Evolutionary conservation across 495 filamentous ascomycete genomes (phyloP).

Genomic region (Amphirosellinia nigrospora): DNA sequence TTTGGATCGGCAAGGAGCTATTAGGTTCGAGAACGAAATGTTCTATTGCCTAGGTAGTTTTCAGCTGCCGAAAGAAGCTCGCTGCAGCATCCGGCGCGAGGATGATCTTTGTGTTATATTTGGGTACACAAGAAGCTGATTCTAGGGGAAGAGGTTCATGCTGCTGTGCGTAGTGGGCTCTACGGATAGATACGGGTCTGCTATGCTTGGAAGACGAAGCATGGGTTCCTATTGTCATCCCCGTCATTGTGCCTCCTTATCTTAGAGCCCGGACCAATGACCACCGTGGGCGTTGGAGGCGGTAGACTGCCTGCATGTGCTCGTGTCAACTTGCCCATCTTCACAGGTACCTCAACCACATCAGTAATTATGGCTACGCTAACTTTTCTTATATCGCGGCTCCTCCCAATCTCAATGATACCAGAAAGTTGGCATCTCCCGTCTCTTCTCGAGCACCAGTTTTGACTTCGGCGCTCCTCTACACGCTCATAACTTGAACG

Average conservation of each 20-base stretch:
- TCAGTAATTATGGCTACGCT: background rate
- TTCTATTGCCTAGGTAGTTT: conserved; percentile 5
- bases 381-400: conserved; percentile 10
- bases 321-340: conserved; percentile 10
- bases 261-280: conserved; percentile 14
- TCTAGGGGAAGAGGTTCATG: background rate
- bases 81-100: conserved; percentile 5
- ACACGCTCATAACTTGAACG: conserved; percentile 20
- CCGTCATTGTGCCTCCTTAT: conserved; percentile 27
- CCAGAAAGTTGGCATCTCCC: conserved; percentile 30
- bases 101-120: conserved; percentile 3
- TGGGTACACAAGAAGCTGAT: conserved; percentile 20
- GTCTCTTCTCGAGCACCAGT: conserved; percentile 17
- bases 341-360: background rate
- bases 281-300: background rate
- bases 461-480: conserved; percentile 29
- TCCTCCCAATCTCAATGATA: background rate
- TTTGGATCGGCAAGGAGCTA: background rate
- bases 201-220: background rate
- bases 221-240: conserved; percentile 10
- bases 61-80: conserved; percentile 4
- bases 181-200: background rate
- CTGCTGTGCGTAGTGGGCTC: background rate
- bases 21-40: background rate
- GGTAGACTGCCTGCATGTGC: conserved; percentile 22